Conservation (phyloP, 2,329 filamentous ascomycete genomes). For the Alternaria longipes region DNA sequence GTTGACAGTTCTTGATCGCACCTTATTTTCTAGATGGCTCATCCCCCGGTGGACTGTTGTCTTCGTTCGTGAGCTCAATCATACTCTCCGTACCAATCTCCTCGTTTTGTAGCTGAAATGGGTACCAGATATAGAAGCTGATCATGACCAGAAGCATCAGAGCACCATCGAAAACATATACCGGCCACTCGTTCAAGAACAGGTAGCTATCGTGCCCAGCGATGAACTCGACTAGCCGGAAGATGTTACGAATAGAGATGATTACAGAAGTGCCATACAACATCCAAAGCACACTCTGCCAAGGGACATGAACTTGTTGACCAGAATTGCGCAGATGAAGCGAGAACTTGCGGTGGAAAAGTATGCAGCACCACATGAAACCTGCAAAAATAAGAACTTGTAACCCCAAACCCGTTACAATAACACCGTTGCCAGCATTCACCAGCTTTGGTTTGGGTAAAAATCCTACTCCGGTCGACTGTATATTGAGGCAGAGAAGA, state of each 20-base stretch:
- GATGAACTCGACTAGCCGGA: slow-evolving; percentile 58
- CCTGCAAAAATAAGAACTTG: slow-evolving; percentile 67
- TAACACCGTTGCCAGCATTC: slow-evolving; percentile 42
- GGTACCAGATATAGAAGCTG: slow-evolving; percentile 21
- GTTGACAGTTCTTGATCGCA: neutral
- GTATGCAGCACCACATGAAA: slow-evolving; percentile 58
- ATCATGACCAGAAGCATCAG: slow-evolving; percentile 50
- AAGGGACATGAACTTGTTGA: slow-evolving; percentile 28
- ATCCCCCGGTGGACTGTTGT: neutral
- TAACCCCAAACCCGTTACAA: slow-evolving; percentile 64
- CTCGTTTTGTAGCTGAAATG: slow-evolving; percentile 9
- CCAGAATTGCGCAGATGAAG: slow-evolving; percentile 29
- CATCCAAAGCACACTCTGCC: slow-evolving; percentile 45
- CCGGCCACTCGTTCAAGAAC: slow-evolving; percentile 60
- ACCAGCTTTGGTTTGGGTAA: slow-evolving; percentile 24
- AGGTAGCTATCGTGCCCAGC: slow-evolving; percentile 54
- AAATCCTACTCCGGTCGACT: slow-evolving; percentile 57
- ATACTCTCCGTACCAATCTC: slow-evolving; percentile 5
- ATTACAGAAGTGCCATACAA: slow-evolving; percentile 50
- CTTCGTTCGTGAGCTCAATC: slow-evolving; percentile 15
- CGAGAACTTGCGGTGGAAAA: slow-evolving; percentile 55
- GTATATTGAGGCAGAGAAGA: slow-evolving; percentile 60
- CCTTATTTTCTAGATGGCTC: neutral
- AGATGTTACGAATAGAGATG: slow-evolving; percentile 57
- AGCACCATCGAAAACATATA: slow-evolving; percentile 60